These are phyloP conservation scores for Podaxis sp. DNA, from an alignment of 768 basidiomycete genomes.

Conservation along the genomic window DNA sequence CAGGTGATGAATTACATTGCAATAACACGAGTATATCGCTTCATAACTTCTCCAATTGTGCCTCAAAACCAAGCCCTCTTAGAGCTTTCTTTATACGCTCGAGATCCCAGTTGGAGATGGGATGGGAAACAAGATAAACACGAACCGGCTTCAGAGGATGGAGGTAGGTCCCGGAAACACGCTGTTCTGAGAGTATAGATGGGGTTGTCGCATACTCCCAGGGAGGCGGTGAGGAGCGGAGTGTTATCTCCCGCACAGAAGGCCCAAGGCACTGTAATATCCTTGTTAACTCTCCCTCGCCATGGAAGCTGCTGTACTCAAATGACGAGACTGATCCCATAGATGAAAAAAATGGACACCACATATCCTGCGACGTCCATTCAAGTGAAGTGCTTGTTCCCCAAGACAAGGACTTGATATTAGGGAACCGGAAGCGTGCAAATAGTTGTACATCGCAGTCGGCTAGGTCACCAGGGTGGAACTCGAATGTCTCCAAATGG, in stretches of 20 bases:
- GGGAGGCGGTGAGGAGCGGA: not conserved
- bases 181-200: too few relatives aligned
- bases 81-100: too few relatives aligned
- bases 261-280: not conserved
- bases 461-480: not conserved
- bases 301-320: not conserved
- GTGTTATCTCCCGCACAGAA: not conserved
- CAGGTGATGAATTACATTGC: too few relatives aligned
- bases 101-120: too few relatives aligned
- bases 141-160: too few relatives aligned
- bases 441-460: not conserved
- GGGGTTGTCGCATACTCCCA: too few relatives aligned
- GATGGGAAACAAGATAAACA: too few relatives aligned
- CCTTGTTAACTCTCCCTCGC: not conserved
- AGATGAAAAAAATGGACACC: not conserved
- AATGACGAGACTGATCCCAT: not conserved
- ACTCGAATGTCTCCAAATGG: not conserved
- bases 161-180: too few relatives aligned
- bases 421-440: not conserved
- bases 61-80: too few relatives aligned
- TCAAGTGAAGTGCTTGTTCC: not conserved
- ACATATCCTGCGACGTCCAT: not conserved
- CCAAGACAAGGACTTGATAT: not conserved
- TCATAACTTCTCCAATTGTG: too few relatives aligned
- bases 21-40: too few relatives aligned